Evolutionary conservation across 2,329 filamentous ascomycete genomes (phyloP).

Genomic region (Domatiomyces globalis): DNA sequence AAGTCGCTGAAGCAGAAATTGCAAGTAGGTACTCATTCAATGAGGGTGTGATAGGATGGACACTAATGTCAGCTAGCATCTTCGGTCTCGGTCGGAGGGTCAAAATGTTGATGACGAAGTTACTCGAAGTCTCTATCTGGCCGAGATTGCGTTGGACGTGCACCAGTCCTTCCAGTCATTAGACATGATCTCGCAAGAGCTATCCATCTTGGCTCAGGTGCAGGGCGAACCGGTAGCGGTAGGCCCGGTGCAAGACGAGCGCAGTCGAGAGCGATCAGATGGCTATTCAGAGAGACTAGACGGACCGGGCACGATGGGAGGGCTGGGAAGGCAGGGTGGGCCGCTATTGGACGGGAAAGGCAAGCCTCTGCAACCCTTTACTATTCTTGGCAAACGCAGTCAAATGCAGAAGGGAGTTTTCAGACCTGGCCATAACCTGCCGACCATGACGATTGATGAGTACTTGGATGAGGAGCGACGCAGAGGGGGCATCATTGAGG

Average conservation of each 20-base stretch:
- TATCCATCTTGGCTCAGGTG: conserved; percentile 65
- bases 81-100: conserved; percentile 11
- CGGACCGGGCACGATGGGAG: conserved; percentile 39
- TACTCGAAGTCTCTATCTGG: conserved; percentile 64
- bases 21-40: conserved; percentile 41
- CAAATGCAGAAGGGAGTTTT: conserved; percentile 72
- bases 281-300: conserved; percentile 65
- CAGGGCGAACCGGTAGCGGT: conserved; percentile 30
- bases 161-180: conserved; percentile 75
- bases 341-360: conserved; percentile 66
- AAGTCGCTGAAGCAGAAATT: conserved; percentile 72
- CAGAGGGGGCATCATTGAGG: conserved; percentile 78
- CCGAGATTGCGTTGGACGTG: conserved; percentile 56
- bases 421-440: conserved; percentile 76
- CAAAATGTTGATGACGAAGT: conserved; percentile 55
- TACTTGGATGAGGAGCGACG: conserved; percentile 83
- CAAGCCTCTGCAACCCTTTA: conserved; percentile 83
- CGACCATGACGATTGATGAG: conserved; percentile 96
- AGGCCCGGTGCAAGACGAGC: conserved; percentile 22
- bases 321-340: conserved; percentile 39
- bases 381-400: conserved; percentile 61
- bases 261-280: conserved; percentile 23
- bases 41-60: background rate
- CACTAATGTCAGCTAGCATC: conserved; percentile 8
- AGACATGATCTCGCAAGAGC: conserved; percentile 74